These are phyloP conservation scores for Avena insularis DNA, from an alignment of 176 grass and related monocot genomes.

Conservation along the genomic window DNA sequence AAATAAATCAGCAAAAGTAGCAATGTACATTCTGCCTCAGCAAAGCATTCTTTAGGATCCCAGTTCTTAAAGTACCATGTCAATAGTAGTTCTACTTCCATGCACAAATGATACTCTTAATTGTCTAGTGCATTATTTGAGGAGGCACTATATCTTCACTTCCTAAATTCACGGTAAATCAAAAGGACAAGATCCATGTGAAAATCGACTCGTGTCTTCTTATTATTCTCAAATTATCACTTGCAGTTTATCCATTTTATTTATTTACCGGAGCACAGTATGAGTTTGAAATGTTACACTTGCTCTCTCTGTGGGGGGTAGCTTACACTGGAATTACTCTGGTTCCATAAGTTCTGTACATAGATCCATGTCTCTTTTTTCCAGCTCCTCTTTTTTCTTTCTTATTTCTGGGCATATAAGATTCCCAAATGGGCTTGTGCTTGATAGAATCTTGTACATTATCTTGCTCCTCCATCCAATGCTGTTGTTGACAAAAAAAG, in stretches of 20 bases:
- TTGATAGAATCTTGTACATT: constrained; percentile 78
- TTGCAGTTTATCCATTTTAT: constrained; percentile 3
- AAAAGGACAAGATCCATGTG: background rate
- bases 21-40: constrained; percentile 1
- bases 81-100: constrained; percentile 8
- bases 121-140: constrained; percentile 12
- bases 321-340: constrained; percentile 95
- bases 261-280: constrained; percentile 13
- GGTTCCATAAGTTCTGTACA: constrained; percentile 88
- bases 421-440: constrained; percentile 92
- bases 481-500: constrained; percentile 49
- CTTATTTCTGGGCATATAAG: constrained; percentile 75
- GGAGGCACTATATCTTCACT: constrained; percentile 6
- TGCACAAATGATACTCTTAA: background rate
- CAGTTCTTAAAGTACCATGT: constrained; percentile 3
- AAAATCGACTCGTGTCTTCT: background rate
- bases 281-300: constrained; percentile 16
- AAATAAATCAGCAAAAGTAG: constrained; percentile 25
- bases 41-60: constrained; percentile 23
- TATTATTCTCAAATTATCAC: constrained; percentile 1
- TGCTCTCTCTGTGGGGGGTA: background rate
- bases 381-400: constrained; percentile 65
- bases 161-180: background rate
- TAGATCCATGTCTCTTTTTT: constrained; percentile 86
- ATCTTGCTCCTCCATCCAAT: constrained; percentile 74